A percentile compares a stretch with the other conserved stretches of the same genome.
Evolutionary conservation across 495 filamentous ascomycete species (phyloP).

Genomic region (Trichodelitschia bisporula): DNA sequence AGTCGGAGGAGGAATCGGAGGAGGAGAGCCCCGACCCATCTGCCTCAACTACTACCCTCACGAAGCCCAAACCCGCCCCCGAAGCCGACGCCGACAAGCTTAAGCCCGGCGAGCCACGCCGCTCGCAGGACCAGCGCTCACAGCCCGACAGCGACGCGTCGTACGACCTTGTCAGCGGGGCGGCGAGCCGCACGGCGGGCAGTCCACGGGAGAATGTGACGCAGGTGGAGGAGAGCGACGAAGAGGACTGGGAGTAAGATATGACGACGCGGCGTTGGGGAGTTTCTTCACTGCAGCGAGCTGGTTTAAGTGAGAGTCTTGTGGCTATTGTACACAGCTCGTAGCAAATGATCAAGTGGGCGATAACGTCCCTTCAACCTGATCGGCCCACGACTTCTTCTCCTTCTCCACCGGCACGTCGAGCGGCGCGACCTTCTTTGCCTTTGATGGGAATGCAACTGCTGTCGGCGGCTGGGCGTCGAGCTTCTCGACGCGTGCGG

Average conservation of each 20-base stretch:
- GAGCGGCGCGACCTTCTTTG: conserved; percentile 6
- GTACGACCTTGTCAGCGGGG: conserved; percentile 80
- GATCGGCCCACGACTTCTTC: conserved; percentile 11
- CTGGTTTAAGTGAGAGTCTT: too few relatives aligned
- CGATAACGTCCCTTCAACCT: conserved; percentile 10
- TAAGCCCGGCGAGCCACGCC: conserved; percentile 40
- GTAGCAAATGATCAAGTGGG: too few relatives aligned
- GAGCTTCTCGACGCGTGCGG: conserved; percentile 1
- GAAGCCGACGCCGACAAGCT: conserved; percentile 13
- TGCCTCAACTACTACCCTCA: conserved; percentile 3
- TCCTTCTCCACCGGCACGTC: conserved; percentile 7
- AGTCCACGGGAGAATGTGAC: conserved; percentile 45
- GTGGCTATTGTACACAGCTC: too few relatives aligned
- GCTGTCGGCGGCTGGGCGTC: background rate
- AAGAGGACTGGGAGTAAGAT: conserved; percentile 65
- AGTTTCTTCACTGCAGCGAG: too few relatives aligned
- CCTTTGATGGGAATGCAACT: conserved; percentile 6
- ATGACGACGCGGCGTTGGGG: too few relatives aligned
- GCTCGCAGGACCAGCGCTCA: conserved; percentile 66
- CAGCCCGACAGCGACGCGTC: conserved; percentile 74
- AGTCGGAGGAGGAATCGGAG: conserved; percentile 35
- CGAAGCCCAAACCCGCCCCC: conserved; percentile 6
- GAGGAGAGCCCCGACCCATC: conserved; percentile 6
- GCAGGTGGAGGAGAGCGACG: conserved; percentile 31
- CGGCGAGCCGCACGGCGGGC: conserved; percentile 36